These are phyloP conservation scores for Pythium brachiatum DNA, from an alignment of 352 stramenopile species.

Conservation along the genomic window DNA sequence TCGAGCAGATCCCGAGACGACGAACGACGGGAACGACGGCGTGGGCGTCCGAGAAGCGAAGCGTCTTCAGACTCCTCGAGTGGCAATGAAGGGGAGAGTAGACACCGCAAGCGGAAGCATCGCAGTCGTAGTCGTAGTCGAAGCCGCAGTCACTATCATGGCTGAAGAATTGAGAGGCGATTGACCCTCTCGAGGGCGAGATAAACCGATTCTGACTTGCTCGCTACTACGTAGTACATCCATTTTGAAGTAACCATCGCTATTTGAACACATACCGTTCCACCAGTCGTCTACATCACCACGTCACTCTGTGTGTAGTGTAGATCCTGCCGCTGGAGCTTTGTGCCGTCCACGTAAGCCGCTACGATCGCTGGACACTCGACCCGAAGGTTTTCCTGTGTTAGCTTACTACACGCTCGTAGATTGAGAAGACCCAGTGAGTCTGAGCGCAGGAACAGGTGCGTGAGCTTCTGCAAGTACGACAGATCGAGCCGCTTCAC, in stretches of 20 bases:
- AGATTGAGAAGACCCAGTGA: conserved; percentile 44
- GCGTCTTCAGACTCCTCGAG: neutral
- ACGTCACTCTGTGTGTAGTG: neutral
- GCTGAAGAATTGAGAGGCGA: neutral
- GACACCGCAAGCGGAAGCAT: neutral
- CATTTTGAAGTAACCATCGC: too few species aligned
- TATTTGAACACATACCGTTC: too few species aligned
- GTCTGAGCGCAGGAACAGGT: conserved; percentile 49
- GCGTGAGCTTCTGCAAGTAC: conserved; percentile 55
- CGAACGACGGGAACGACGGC: neutral
- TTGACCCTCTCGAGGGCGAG: too few species aligned
- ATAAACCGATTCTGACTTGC: too few species aligned
- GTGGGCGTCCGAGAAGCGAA: neutral
- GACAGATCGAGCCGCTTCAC: conserved; percentile 48
- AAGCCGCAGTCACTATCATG: neutral
- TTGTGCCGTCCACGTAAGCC: conserved; percentile 44
- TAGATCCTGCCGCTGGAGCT: conserved; percentile 39
- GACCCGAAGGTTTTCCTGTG: conserved; percentile 31
- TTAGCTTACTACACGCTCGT: conserved; percentile 41
- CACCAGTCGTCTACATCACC: conserved; percentile 9
- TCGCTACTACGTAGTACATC: too few species aligned
- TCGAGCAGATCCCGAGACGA: neutral
- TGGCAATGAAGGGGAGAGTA: neutral
- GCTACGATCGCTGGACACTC: conserved; percentile 40
- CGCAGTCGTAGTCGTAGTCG: neutral